Percentiles rank a stretch among this genome's conserved stretches.
Evolutionary conservation across 805 yeast species (phyloP).

Genomic region (Candida anglica): DNA sequence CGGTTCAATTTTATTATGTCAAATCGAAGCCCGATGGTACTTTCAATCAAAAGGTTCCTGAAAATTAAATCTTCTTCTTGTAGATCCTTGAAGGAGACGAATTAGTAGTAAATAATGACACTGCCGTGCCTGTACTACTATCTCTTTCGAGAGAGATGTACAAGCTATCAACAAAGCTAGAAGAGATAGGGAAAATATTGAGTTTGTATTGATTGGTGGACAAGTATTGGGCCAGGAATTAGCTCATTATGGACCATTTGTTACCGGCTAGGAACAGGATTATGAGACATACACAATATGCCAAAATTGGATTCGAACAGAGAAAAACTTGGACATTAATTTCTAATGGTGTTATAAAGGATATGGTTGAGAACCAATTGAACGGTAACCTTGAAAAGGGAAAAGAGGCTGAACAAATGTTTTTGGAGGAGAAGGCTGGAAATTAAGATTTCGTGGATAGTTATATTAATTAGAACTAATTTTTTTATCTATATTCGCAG

Average conservation of each 20-base stretch:
- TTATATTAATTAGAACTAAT: no score
- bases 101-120: conserved; percentile 36
- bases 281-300: conserved; percentile 68
- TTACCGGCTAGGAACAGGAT: conserved; percentile 66
- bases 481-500: no score
- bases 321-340: conserved; percentile 58
- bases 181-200: conserved; percentile 26
- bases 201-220: conserved; percentile 76
- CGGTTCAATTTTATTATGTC: conserved; percentile 69
- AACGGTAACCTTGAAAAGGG: conserved; percentile 27
- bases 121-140: conserved; percentile 42
- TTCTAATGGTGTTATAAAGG: conserved; percentile 38
- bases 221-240: conserved; percentile 66
- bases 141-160: conserved; percentile 70
- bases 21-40: conserved; percentile 60
- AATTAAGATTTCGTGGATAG: no score
- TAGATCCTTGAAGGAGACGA: conserved; percentile 61
- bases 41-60: conserved; percentile 51
- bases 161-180: conserved; percentile 42
- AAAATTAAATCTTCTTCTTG: conserved; percentile 62
- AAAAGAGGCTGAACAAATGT: conserved; percentile 15
- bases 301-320: conserved; percentile 65
- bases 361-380: conserved; percentile 41
- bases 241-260: conserved; percentile 93
- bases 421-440: neutral